Percentiles rank a stretch among this genome's conserved stretches.
Conservation (phyloP, 2,329 filamentous ascomycete genomes). For the Hypocreales sp. region DNA sequence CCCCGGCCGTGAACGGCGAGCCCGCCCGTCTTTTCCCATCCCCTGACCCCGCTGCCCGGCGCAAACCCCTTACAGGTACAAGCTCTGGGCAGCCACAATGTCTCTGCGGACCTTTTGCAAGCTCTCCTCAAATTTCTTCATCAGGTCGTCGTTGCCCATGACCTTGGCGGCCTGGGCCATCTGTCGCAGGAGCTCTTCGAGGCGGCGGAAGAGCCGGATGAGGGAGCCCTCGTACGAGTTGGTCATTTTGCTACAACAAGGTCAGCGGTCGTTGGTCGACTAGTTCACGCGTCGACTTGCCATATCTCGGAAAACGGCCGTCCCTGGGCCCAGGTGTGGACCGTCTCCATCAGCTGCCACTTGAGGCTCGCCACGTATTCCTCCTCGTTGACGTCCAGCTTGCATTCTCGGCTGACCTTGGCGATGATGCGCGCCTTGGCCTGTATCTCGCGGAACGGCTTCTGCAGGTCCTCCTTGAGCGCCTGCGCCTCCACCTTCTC, state of each 20-base stretch:
- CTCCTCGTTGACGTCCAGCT: slow-evolving; percentile 85
- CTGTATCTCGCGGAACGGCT: slow-evolving; percentile 76
- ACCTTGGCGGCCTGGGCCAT: slow-evolving; percentile 94
- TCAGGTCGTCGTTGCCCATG: slow-evolving; percentile 92
- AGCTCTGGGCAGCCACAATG: slow-evolving; percentile 84
- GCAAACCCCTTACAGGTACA: slow-evolving; percentile 64
- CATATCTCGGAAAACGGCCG: slow-evolving; percentile 87
- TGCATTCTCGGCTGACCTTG: slow-evolving; percentile 89
- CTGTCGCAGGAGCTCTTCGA: slow-evolving; percentile 87
- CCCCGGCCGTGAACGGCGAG: too few species aligned
- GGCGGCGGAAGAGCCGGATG: slow-evolving; percentile 85
- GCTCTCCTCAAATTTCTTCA: slow-evolving; percentile 79
- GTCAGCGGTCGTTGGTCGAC: too few species aligned
- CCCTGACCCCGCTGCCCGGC: too few species aligned
- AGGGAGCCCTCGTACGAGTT: slow-evolving; percentile 94
- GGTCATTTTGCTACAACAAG: slow-evolving; percentile 73
- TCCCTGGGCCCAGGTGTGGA: slow-evolving; percentile 81
- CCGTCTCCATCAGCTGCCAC: slow-evolving; percentile 93
- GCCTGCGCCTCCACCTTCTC: slow-evolving; percentile 74
- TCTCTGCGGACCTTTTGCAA: slow-evolving; percentile 78
- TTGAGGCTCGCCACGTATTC: slow-evolving; percentile 85
- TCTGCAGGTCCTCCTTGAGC: slow-evolving; percentile 70
- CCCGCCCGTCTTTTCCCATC: too few species aligned
- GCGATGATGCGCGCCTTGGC: slow-evolving; percentile 76
- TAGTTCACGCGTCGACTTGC: slow-evolving; percentile 37